Conservation (phyloP, 202 grass and related monocot species). For the Alloteropsis angusta region DNA sequence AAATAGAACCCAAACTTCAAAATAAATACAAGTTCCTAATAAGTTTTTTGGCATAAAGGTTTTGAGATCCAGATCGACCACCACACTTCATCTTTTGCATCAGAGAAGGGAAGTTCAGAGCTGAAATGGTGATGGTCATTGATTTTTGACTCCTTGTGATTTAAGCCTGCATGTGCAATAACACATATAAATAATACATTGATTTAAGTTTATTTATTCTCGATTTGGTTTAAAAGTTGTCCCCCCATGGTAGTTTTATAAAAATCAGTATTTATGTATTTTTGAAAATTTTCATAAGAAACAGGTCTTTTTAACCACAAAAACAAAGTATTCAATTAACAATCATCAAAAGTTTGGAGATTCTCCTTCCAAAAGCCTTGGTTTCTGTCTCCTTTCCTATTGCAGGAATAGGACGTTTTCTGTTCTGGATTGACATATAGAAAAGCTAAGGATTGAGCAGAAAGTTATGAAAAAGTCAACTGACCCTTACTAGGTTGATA, state of each 20-base stretch:
- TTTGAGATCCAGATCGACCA: no score
- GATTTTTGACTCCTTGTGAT: not conserved
- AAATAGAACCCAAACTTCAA: no score
- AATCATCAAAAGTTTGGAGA: slow-evolving; percentile 12
- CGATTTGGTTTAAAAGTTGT: not conserved
- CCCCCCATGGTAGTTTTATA: not conserved
- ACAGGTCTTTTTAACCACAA: not conserved
- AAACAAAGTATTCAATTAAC: not conserved
- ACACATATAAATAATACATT: not conserved
- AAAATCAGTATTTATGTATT: not conserved
- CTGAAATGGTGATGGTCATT: not conserved
- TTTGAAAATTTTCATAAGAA: not conserved
- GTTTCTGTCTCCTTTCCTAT: slow-evolving; percentile 2
- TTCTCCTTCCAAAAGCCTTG: slow-evolving; percentile 5
- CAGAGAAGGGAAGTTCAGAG: not conserved
- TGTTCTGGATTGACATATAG: not conserved
- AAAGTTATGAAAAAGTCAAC: slow-evolving; percentile 30
- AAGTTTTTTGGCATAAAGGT: no score
- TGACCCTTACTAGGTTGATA: not conserved
- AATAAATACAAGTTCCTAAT: no score
- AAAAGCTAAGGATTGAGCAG: slow-evolving; percentile 1
- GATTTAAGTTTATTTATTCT: not conserved
- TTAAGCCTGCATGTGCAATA: not conserved
- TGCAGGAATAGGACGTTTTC: slow-evolving; percentile 6
- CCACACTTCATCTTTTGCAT: not conserved